phyloP scores from a whole-genome alignment of 805 yeast genomes.

The Isabelozyma pseudorhagii region DNA sequence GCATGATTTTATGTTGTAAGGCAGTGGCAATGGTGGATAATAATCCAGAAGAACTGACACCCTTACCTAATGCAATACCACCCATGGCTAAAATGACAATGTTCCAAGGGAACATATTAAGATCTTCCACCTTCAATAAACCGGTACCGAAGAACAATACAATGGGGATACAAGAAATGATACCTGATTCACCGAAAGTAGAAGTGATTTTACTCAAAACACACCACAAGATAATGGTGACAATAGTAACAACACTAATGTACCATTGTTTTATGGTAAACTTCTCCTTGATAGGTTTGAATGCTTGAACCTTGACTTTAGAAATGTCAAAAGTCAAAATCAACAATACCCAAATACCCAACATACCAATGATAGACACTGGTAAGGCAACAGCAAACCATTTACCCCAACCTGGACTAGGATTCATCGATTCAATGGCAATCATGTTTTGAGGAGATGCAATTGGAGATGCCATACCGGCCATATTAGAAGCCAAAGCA shows the following conservation, averaged over 20 bases:
- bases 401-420: constrained; percentile 84
- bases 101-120: constrained; percentile 54
- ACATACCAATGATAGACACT: constrained; percentile 60
- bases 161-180: constrained; percentile 46
- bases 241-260: constrained; percentile 38
- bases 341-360: constrained; percentile 53
- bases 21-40: constrained; percentile 44
- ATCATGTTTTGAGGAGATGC: constrained; percentile 96
- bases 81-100: constrained; percentile 55
- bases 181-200: constrained; percentile 48
- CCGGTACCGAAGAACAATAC: constrained; percentile 50
- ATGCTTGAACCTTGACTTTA: constrained; percentile 47
- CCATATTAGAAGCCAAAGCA: constrained; percentile 88
- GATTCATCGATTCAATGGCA: constrained; percentile 84
- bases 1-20: constrained; percentile 37
- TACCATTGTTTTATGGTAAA: constrained; percentile 45
- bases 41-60: constrained; percentile 48
- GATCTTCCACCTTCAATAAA: constrained; percentile 43
- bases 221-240: constrained; percentile 50
- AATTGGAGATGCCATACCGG: constrained; percentile 97
- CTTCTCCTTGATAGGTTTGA: constrained; percentile 43
- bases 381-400: constrained; percentile 93
- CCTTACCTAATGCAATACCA: constrained; percentile 52
- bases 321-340: constrained; percentile 56
- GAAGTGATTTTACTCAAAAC: constrained; percentile 38